A percentile compares a stretch with the other conserved stretches of the same genome.
Evolutionary conservation across 305 asterid species (phyloP).

Genomic region (Rubia balearica): DNA sequence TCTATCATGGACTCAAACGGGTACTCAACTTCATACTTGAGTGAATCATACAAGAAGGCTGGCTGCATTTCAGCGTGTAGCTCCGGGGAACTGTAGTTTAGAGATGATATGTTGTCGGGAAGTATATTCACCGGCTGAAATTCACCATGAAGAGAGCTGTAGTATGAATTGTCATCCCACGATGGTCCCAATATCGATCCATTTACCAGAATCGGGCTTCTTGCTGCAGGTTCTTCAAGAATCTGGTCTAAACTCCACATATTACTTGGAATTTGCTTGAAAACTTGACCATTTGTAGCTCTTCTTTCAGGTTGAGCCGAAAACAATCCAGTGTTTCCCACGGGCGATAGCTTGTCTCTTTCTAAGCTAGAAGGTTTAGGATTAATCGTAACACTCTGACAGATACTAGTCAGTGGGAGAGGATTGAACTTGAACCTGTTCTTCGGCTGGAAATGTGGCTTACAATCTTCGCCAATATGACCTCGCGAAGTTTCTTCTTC

Average conservation of each 20-base stretch:
- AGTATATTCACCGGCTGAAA: constrained; percentile 26
- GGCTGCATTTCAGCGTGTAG: constrained; percentile 35
- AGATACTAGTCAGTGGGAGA: constrained; percentile 21
- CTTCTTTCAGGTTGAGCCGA: constrained; percentile 35
- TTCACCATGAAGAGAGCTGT: constrained; percentile 34
- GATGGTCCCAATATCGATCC: constrained; percentile 29
- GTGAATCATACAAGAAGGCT: constrained; percentile 39
- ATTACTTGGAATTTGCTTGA: constrained; percentile 28
- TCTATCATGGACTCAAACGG: constrained; percentile 47
- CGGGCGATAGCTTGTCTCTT: constrained; percentile 9
- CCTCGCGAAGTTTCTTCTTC: constrained; percentile 27
- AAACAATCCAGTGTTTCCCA: constrained; percentile 28
- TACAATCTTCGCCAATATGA: constrained; percentile 38
- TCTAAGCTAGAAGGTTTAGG: constrained; percentile 21
- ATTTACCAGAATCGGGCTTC: constrained; percentile 28
- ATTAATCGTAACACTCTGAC: constrained; percentile 17
- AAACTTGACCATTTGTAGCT: constrained; percentile 15
- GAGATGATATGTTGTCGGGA: constrained; percentile 27
- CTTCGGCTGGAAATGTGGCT: constrained; percentile 28
- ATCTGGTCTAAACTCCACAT: constrained; percentile 35
- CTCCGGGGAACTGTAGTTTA: constrained; percentile 32
- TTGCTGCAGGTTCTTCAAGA: constrained; percentile 30
- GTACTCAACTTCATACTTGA: constrained; percentile 46
- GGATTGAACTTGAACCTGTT: constrained; percentile 22
- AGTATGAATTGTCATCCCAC: constrained; percentile 39